Base-by-base conservation (phyloP, 176 grass and related monocot genomes). In the Pontederia crassipes region DNA sequence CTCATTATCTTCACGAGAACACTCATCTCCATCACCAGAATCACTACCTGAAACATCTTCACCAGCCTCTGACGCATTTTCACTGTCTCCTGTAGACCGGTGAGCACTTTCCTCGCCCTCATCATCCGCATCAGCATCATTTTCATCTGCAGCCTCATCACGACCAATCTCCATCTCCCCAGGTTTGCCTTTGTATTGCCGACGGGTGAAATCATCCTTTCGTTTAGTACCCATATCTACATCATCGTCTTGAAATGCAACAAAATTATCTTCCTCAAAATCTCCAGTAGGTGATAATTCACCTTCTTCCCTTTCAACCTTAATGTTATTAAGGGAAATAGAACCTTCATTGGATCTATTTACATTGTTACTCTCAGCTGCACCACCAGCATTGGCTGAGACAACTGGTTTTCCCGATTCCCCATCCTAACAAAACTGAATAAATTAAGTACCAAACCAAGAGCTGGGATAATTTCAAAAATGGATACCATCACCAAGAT, bases 251-350 rank as follows among this genome's bases (percentile, higher is more conserved):
- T 91, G 81, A 26, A 88, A 86, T 67, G 82, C 76, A 32, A 86
- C 84, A 77, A 92, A 92, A 73, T 79, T 85, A 35, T 92, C 87
- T 74, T 91, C 92, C 64, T 98, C 93, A 78, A 92, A 89, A 68
- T 98, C 93, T 47, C 81, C 93, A 56, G 82, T 98, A 46, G 93
- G 93, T 0, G 93, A 98, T 71, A 98, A 80, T 83, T 98, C 93
- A 52, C 93, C 93, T 73, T 98, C 93, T 67, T 98, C 93, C 81
- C 93, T 85, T 85, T 98, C 93, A 73, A 92, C 77, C 75, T 92
- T 98, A 10, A 54, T 64, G 52, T 72, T 72, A 62, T 81, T 81
- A 67, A 77, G 69, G 47, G 73, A 50, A 17, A 28, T 26, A 54
- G 79, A 73, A 72, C 65, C 61, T 82, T 90, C 87, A 77, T 71